Percentiles rank a stretch among this genome's conserved stretches.
Evolutionary conservation across 495 filamentous ascomycete genomes (phyloP).

Genomic region (Pyronema omphalodes): DNA sequence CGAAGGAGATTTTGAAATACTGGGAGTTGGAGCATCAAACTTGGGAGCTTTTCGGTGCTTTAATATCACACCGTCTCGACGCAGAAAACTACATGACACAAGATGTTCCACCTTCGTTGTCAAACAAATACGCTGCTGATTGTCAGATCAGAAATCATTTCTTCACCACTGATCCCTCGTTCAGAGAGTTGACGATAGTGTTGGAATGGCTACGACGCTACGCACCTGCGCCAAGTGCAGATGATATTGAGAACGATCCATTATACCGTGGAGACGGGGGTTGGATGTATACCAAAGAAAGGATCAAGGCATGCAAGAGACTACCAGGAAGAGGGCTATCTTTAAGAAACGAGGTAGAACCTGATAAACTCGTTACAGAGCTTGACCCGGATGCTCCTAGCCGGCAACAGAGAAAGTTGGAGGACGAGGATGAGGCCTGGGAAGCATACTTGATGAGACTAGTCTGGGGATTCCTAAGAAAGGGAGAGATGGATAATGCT

Average conservation of each 20-base stretch:
- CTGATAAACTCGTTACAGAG: constrained; percentile 48
- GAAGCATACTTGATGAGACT: constrained; percentile 35
- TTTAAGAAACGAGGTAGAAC: not conserved
- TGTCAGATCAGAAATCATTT: constrained; percentile 31
- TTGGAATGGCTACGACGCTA: constrained; percentile 68
- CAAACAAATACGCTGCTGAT: constrained; percentile 26
- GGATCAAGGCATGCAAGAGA: constrained; percentile 78
- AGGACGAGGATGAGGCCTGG: constrained; percentile 63
- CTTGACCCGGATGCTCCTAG: constrained; percentile 80
- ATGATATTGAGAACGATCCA: constrained; percentile 34
- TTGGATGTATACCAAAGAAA: constrained; percentile 78
- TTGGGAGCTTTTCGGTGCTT: constrained; percentile 60
- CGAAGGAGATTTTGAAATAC: constrained; percentile 5
- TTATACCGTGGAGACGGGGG: constrained; percentile 58
- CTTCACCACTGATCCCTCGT: constrained; percentile 29
- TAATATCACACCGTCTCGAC: constrained; percentile 35
- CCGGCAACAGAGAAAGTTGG: constrained; percentile 53
- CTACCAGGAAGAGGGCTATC: constrained; percentile 26
- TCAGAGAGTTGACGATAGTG: constrained; percentile 52
- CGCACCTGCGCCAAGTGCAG: constrained; percentile 50
- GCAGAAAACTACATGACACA: not conserved
- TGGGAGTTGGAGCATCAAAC: constrained; percentile 64
- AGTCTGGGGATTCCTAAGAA: constrained; percentile 16
- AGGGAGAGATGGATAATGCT: constrained; percentile 14
- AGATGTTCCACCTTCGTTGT: constrained; percentile 33